phyloP scores from a whole-genome alignment of 345 rosid genomes.

The Carallia pectinifolia region DNA sequence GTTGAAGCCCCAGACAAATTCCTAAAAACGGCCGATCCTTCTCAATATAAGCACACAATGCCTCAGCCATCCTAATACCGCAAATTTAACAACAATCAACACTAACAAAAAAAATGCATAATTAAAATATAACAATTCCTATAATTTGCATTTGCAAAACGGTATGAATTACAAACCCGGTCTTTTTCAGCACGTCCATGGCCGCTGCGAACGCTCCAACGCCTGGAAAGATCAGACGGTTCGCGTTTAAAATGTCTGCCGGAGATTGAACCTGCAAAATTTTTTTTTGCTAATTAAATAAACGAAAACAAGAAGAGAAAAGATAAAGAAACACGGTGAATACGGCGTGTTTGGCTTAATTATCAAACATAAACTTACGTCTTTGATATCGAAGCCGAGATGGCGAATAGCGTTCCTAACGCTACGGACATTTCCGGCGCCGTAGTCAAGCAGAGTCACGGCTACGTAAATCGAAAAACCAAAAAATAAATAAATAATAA shows the following conservation, averaged over 20 bases:
- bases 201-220: slow-evolving; percentile 95
- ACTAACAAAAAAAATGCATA: not conserved
- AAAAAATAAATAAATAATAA: not conserved
- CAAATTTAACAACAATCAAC: not conserved
- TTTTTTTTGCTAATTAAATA: not conserved
- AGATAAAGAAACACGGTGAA: no score
- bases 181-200: slow-evolving; percentile 78
- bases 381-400: slow-evolving; percentile 78
- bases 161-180: slow-evolving; percentile 46
- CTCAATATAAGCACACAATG: slow-evolving; percentile 68
- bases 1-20: slow-evolving; percentile 94
- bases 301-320: not conserved
- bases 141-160: not conserved
- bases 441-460: slow-evolving; percentile 92
- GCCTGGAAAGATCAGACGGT: slow-evolving; percentile 83
- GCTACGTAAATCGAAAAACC: slow-evolving; percentile 30
- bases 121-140: not conserved
- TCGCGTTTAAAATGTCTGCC: slow-evolving; percentile 68
- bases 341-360: no score
- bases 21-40: slow-evolving; percentile 93
- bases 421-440: slow-evolving; percentile 93
- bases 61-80: slow-evolving; percentile 73
- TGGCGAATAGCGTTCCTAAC: slow-evolving; percentile 75
- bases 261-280: slow-evolving; percentile 69
- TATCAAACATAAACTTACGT: slow-evolving; percentile 30